These are phyloP conservation scores for Candida sojae DNA, from an alignment of 1,139 yeast genomes.

Conservation along the genomic window DNA sequence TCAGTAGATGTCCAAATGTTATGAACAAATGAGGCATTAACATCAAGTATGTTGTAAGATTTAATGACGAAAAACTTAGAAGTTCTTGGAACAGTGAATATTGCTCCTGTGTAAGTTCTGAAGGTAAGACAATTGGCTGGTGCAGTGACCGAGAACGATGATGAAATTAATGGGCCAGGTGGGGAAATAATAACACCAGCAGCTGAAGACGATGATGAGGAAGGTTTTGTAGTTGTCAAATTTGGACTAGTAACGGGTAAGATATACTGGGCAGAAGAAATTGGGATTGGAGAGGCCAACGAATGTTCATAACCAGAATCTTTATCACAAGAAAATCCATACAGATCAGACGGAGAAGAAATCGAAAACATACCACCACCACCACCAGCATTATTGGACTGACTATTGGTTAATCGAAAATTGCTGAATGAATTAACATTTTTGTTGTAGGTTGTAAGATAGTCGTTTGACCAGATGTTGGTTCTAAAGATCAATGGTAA, in stretches of 20 bases:
- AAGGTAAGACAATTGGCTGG: conserved; percentile 17
- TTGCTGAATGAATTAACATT: conserved; percentile 1
- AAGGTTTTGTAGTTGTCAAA: not conserved
- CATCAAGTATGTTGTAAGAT: conserved; percentile 50
- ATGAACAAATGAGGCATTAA: conserved; percentile 49
- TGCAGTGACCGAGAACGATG: not conserved
- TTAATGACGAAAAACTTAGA: conserved; percentile 58
- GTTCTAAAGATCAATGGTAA: conserved; percentile 15
- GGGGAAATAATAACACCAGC: not conserved
- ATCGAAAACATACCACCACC: not conserved
- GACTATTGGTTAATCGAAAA: not conserved
- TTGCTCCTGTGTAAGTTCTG: conserved; percentile 24
- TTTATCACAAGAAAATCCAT: not conserved
- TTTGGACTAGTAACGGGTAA: not conserved
- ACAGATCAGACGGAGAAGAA: not conserved
- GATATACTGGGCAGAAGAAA: not conserved
- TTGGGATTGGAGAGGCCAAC: not conserved
- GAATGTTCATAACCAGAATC: not conserved
- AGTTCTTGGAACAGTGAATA: conserved; percentile 16
- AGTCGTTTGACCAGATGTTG: conserved; percentile 26
- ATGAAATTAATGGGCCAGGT: not conserved
- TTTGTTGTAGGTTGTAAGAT: not conserved
- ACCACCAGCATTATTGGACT: not conserved
- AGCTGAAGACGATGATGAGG: not conserved
- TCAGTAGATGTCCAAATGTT: conserved; percentile 63